Conservation (phyloP, 805 yeast genomes). For the Scheffersomyces stipitis region DNA sequence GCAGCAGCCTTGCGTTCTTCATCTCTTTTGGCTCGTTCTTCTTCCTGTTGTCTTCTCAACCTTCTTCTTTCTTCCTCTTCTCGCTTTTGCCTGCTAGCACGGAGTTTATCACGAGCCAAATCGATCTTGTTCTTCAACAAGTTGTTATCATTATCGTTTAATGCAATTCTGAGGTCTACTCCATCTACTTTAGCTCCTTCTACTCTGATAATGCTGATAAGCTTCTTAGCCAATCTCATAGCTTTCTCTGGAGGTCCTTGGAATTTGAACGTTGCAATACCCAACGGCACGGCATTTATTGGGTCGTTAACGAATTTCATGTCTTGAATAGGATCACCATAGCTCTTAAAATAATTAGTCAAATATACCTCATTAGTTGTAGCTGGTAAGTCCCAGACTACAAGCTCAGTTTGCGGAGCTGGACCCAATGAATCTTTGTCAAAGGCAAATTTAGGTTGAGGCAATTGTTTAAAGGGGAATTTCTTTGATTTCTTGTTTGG, state of each 20-base stretch:
- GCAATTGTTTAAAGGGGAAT: slow-evolving; percentile 43
- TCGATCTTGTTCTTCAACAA: slow-evolving; percentile 37
- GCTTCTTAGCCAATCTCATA: slow-evolving; percentile 32
- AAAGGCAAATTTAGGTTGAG: slow-evolving; percentile 45
- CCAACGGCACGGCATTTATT: slow-evolving; percentile 73
- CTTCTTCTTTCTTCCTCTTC: slow-evolving; percentile 37
- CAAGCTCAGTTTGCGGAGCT: slow-evolving; percentile 67
- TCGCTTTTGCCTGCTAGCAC: slow-evolving; percentile 21
- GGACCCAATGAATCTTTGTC: slow-evolving; percentile 77
- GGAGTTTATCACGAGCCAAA: slow-evolving; percentile 29
- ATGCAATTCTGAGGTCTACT: slow-evolving; percentile 48
- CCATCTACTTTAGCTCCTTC: slow-evolving; percentile 50
- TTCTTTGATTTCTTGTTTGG: slow-evolving; percentile 41
- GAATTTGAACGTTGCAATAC: slow-evolving; percentile 63
- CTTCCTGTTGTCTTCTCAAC: slow-evolving; percentile 11
- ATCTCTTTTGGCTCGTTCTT: slow-evolving; percentile 12
- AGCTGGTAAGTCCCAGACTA: slow-evolving; percentile 65
- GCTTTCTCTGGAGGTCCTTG: slow-evolving; percentile 54
- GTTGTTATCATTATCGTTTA: slow-evolving; percentile 47
- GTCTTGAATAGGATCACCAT: slow-evolving; percentile 60
- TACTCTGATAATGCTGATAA: slow-evolving; percentile 24
- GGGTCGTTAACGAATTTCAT: slow-evolving; percentile 67
- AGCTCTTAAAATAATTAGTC: slow-evolving; percentile 54
- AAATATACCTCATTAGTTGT: slow-evolving; percentile 48
- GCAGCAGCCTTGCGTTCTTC: slow-evolving; percentile 14